Conservation (phyloP, 192 early-diverging fungal genomes). For the Spinellus fusiger region DNA sequence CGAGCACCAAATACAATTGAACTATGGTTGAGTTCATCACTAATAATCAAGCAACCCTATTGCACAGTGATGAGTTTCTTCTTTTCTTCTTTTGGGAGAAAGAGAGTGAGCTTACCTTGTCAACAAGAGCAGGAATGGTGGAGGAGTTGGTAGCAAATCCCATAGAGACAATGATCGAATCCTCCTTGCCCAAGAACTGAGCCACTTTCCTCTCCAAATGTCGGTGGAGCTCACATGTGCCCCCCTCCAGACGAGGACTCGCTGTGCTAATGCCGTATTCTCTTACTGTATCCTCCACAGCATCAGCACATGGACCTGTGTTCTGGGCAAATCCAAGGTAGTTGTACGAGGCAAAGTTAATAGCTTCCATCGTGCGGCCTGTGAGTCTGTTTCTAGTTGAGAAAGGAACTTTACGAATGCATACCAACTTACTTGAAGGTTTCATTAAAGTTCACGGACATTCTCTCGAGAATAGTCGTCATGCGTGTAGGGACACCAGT, state of each 20-base stretch:
- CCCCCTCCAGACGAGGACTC: slow-evolving; percentile 60
- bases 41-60: slow-evolving; percentile 77
- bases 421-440: slow-evolving; percentile 48
- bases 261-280: slow-evolving; percentile 57
- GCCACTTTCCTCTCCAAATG: slow-evolving; percentile 75
- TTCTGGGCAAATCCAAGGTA: slow-evolving; percentile 90
- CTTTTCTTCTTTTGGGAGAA: neutral
- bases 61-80: neutral
- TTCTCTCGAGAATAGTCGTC: slow-evolving; percentile 69
- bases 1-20: slow-evolving; percentile 84
- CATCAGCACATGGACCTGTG: slow-evolving; percentile 82
- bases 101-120: slow-evolving; percentile 13
- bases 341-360: slow-evolving; percentile 91
- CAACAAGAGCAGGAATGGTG: slow-evolving; percentile 79
- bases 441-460: slow-evolving; percentile 68
- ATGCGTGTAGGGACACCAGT: slow-evolving; percentile 83
- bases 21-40: slow-evolving; percentile 86
- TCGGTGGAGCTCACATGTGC: slow-evolving; percentile 51
- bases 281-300: slow-evolving; percentile 62
- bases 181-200: slow-evolving; percentile 79
- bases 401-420: neutral
- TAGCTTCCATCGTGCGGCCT: slow-evolving; percentile 59
- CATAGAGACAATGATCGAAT: slow-evolving; percentile 77
- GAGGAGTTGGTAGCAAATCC: slow-evolving; percentile 90
- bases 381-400: slow-evolving; percentile 42